Base-by-base conservation (phyloP, 805 yeast genomes). In the Vanderwaltozyma yarrowii region DNA sequence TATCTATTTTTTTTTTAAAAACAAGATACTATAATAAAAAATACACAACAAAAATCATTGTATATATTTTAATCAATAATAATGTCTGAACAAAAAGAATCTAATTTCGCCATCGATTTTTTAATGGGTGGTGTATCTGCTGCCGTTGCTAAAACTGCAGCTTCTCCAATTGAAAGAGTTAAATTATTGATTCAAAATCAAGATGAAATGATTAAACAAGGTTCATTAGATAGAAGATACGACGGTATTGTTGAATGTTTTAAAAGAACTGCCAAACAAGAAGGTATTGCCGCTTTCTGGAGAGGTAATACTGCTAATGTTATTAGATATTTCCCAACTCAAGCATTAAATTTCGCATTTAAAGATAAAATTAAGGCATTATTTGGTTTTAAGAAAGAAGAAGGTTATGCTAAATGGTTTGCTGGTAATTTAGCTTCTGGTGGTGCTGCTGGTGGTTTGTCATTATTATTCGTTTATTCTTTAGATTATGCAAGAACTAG, bases 291-390 rank as follows among this genome's bases (percentile, higher is more conserved):
- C 53, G 71, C 96, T 49, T 86, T 87, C 89, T 87, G 96, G 96
- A 82, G 96, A 82, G 96, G 96, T 78, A 87, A 87, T 88, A 88
- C 96, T 52, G 96, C 96, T 62, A 87, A 87, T 73, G 96, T 87
- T 66, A 80, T 87, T 74, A 84, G 96, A 77, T 87, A 88, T 80
- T 87, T 87, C 94, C 96, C 96, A 70, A 88, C 96, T 68, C 96
- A 87, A 74, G 96, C 96, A 60, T 78, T 87, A 66, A 87, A 87
- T 82, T 88, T 87, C 62, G 96, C 96, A 62, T 88, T 87, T 89
- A 88, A 87, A 77, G 96, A 88, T 70, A 83, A 85, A 74, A 84
- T 88, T 75, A 87, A 87, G 80, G 77, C 78, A 60, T 69, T 87
- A 80, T 87, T 87, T 67, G 95, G 95, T 73, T 86, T 86, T 86